phyloP scores from a whole-genome alignment of 192 early-diverging fungal species.

The Backusella australiensis region DNA sequence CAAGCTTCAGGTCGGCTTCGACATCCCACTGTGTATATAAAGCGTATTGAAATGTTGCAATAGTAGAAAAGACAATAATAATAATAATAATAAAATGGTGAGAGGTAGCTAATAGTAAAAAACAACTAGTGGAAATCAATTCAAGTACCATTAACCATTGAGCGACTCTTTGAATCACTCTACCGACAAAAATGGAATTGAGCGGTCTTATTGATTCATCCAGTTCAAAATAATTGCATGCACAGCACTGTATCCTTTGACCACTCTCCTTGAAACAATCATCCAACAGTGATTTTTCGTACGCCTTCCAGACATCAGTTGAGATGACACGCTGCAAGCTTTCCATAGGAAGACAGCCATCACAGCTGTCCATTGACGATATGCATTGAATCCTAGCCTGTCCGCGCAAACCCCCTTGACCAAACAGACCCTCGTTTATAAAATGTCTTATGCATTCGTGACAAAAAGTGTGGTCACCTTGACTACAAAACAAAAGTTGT shows the following conservation, averaged over 20 bases:
- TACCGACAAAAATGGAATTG: not conserved
- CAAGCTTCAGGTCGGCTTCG: conserved; percentile 16
- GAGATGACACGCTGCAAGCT: conserved; percentile 20
- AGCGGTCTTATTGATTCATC: conserved; percentile 30
- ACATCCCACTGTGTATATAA: conserved; percentile 25
- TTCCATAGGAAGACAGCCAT: conserved; percentile 24
- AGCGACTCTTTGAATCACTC: conserved; percentile 1
- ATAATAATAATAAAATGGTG: conserved; percentile 12
- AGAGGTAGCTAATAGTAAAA: not conserved
- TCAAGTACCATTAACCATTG: conserved; percentile 21
- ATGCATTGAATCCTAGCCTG: conserved; percentile 30
- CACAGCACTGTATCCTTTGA: conserved; percentile 31
- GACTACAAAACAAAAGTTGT: conserved; percentile 34
- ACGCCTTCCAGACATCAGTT: conserved; percentile 29
- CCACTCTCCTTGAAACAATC: conserved; percentile 13
- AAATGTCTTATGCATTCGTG: conserved; percentile 38
- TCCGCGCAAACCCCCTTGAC: conserved; percentile 40
- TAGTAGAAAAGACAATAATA: conserved; percentile 1
- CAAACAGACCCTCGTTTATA: conserved; percentile 41
- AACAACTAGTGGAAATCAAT: not conserved
- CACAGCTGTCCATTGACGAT: conserved; percentile 19
- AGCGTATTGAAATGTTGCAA: conserved; percentile 11
- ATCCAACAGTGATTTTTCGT: conserved; percentile 28
- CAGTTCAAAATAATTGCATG: conserved; percentile 37
- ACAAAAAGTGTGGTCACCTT: conserved; percentile 44